Base-by-base conservation (phyloP, 306 rosid species). In the Cucurbita pepo region DNA sequence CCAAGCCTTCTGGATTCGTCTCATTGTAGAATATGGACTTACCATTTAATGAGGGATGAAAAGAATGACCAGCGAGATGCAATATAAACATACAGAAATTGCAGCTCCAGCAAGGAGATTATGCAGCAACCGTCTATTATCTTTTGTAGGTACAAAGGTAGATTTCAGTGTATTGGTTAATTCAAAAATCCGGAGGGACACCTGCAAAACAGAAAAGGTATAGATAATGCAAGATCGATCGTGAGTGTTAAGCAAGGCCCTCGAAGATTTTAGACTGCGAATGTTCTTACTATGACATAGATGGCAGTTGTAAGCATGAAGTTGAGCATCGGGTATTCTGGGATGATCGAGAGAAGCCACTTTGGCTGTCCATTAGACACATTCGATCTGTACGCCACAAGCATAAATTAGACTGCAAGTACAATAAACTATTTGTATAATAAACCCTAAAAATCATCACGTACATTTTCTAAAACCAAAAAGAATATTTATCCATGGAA, bases 281-380 rank as follows among this genome's bases (percentile, higher is more conserved):
- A 71, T 43, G 61, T 75, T 69, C 88, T 80, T 85, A 95, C 97
- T 79, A 95, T 78, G 81, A 89, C 51, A 78, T 91, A 95, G 66
- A 89, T 78, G 48, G 97, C 96, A 66, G 95, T 91, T 56, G 92
- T 89, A 65, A 95, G 96, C 96, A 89, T 89, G 84, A 95, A 91
- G 83, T 95, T 95, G 75, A 95, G 97, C 90, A 95, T 15, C 5
- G 99, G 96, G 82, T 86, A 88, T 64, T 91, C 91, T 18, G 97
- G 99, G 73, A 95, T 85, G 80, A 95, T n/a, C 56, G 89, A 91
- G 79, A 95, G 99, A 84, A 91, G 97, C 99, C 97, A 91, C 85
- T 95, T 95, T 12, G 97, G 99, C 85, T 95, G 99, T 82, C 99
- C 99, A 55, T 95, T 81, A 45, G 99, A 95, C 71, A 83, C 57